A percentile compares a stretch with the other conserved stretches of the same genome.
Evolutionary conservation across 2,329 filamentous ascomycete species (phyloP).

Genomic region (Pseudogymnoascus pannorum): DNA sequence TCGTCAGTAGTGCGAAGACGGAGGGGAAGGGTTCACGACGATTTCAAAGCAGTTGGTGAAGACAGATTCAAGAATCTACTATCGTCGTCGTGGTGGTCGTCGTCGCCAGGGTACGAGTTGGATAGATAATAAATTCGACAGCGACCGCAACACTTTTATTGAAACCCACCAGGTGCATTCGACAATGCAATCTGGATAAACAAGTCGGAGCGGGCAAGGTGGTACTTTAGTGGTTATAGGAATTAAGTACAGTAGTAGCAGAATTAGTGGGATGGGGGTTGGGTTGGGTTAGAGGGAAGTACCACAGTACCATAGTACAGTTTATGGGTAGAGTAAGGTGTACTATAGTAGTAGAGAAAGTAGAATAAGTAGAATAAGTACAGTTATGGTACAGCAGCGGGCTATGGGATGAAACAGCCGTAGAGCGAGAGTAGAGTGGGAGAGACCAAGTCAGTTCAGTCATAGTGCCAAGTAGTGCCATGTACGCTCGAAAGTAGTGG

Average conservation of each 20-base stretch:
- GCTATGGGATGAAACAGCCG: slow-evolving; percentile 7
- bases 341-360: background rate
- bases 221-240: slow-evolving; percentile 6
- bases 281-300: background rate
- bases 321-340: background rate
- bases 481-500: background rate
- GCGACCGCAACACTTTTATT: slow-evolving; percentile 1
- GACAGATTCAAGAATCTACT: background rate
- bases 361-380: background rate
- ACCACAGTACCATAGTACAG: too few species aligned
- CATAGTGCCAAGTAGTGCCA: background rate
- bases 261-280: background rate
- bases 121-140: background rate
- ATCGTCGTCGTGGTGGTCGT: background rate
- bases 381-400: background rate
- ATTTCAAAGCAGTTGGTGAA: background rate
- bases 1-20: slow-evolving; percentile 18
- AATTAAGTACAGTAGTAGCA: background rate
- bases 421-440: too few species aligned
- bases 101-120: background rate
- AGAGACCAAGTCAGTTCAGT: background rate
- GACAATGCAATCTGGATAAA: slow-evolving; percentile 8
- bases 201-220: slow-evolving; percentile 7
- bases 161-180: slow-evolving; percentile 8
- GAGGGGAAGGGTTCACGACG: background rate